These are phyloP conservation scores for Jamesozyma piceae DNA, from an alignment of 805 yeast genomes.

Conservation along the genomic window DNA sequence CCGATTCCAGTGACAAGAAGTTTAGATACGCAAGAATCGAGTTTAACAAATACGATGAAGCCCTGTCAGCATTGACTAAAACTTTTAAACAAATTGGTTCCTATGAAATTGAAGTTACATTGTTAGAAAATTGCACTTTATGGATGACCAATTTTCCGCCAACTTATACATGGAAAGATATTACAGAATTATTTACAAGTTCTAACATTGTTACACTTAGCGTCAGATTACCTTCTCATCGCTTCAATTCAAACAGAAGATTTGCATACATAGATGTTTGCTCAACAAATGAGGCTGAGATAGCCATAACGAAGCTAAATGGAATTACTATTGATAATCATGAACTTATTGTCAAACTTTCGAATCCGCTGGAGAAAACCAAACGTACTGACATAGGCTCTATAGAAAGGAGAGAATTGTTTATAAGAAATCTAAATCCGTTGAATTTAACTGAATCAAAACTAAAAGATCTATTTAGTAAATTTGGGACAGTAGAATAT, in stretches of 20 bases:
- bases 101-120: conserved; percentile 38
- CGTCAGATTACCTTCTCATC: conserved; percentile 57
- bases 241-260: conserved; percentile 45
- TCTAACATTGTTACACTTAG: conserved; percentile 35
- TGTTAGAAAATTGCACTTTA: conserved; percentile 42
- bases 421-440: conserved; percentile 45
- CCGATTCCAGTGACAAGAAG: conserved; percentile 12
- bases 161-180: conserved; percentile 31
- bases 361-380: conserved; percentile 44
- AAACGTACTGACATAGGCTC: conserved; percentile 36
- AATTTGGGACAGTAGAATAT: conserved; percentile 45
- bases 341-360: conserved; percentile 46
- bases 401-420: conserved; percentile 48
- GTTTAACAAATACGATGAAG: conserved; percentile 38
- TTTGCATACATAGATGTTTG: conserved; percentile 65
- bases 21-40: conserved; percentile 47
- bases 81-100: conserved; percentile 38
- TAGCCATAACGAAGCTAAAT: conserved; percentile 37
- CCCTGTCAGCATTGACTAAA: conserved; percentile 52
- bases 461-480: conserved; percentile 35
- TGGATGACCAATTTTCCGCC: conserved; percentile 76
- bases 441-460: conserved; percentile 32
- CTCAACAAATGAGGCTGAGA: conserved; percentile 34
- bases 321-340: conserved; percentile 33
- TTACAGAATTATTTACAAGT: conserved; percentile 35